Conservation (phyloP, 75 land plant species). For the Sequoia sempervirens region DNA sequence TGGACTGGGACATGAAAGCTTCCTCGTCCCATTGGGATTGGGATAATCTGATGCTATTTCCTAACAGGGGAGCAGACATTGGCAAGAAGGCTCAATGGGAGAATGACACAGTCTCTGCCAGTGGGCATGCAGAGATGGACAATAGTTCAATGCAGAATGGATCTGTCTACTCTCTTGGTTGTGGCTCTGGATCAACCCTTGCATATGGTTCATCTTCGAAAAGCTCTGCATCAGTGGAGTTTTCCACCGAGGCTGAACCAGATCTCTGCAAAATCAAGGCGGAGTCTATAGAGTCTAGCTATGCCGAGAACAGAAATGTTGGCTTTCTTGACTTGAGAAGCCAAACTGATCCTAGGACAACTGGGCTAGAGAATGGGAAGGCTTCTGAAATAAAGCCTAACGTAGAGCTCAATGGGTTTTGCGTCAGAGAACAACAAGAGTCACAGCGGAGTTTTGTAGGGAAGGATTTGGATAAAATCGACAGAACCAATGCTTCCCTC, state of each 20-base stretch:
- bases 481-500: neutral
- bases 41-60: constrained; percentile 8
- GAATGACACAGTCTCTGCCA: neutral
- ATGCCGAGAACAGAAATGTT: neutral
- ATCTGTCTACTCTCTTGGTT: constrained; percentile 4
- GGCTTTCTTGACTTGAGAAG: constrained; percentile 6
- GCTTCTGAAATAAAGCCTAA: neutral
- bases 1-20: constrained; percentile 12
- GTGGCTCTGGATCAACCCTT: constrained; percentile 1
- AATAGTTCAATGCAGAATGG: neutral
- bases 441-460: neutral
- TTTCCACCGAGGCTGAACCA: neutral
- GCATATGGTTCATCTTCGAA: constrained; percentile 6
- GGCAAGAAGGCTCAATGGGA: constrained; percentile 8
- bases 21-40: constrained; percentile 9
- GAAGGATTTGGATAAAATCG: constrained; percentile 2
- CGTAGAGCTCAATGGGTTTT: neutral
- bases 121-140: neutral
- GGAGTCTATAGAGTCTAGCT: neutral
- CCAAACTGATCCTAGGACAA: neutral
- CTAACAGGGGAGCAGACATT: neutral
- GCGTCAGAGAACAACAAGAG: neutral
- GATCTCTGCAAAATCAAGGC: constrained; percentile 9
- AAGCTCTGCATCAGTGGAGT: constrained; percentile 11
- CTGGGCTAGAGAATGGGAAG: neutral